These are phyloP conservation scores for Ustilaginoidea virens DNA, from an alignment of 2,329 filamentous ascomycete genomes.

Conservation along the genomic window DNA sequence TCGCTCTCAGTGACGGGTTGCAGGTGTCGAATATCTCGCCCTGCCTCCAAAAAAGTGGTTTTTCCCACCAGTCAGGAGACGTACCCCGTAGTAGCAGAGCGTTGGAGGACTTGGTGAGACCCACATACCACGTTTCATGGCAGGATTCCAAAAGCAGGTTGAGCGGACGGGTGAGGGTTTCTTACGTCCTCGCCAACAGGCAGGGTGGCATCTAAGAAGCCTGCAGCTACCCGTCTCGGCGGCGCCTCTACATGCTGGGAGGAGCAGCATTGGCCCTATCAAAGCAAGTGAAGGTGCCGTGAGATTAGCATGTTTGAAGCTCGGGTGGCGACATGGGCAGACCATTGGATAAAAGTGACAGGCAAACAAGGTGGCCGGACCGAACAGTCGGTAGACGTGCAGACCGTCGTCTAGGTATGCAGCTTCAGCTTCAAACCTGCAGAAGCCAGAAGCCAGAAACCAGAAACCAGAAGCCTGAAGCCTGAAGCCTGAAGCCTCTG, in stretches of 20 bases:
- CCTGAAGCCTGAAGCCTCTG: no score
- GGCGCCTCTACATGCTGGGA: slow-evolving; percentile 7
- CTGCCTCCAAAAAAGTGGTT: no score
- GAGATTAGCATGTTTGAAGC: slow-evolving; percentile 3
- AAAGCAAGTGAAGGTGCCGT: background rate
- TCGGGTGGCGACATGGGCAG: slow-evolving; percentile 5
- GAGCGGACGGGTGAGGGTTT: no score
- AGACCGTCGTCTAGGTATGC: background rate
- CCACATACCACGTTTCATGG: slow-evolving; percentile 4
- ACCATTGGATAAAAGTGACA: slow-evolving; percentile 3
- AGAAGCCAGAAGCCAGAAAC: no score
- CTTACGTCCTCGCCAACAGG: slow-evolving; percentile 1
- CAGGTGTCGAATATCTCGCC: no score
- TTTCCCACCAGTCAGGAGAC: slow-evolving; percentile 1
- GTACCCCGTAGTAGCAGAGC: background rate
- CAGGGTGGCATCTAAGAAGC: slow-evolving; percentile 5
- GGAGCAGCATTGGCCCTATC: slow-evolving; percentile 2
- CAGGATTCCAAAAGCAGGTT: background rate
- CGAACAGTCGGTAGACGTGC: slow-evolving; percentile 6
- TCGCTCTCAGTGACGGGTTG: no score
- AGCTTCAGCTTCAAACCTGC: no score
- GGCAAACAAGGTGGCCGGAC: slow-evolving; percentile 6
- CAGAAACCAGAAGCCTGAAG: no score
- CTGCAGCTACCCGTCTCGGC: slow-evolving; percentile 9
- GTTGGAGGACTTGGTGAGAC: slow-evolving; percentile 1